A percentile compares a stretch with the other conserved stretches of the same genome.
phyloP scores from a whole-genome alignment of 73 alveolate genomes.

The Uronychia setigera region DNA sequence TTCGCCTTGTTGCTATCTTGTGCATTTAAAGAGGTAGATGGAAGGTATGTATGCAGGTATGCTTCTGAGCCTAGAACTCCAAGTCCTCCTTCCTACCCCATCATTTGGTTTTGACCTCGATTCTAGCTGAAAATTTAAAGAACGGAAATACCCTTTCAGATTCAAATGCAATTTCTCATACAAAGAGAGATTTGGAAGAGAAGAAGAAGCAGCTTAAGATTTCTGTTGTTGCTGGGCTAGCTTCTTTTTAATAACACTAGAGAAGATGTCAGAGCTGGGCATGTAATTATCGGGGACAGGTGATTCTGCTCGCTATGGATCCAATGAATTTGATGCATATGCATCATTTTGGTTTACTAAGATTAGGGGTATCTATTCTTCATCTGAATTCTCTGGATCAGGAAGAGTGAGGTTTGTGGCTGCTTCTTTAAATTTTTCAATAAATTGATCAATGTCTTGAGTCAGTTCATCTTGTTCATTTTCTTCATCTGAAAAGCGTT shows the following conservation, averaged over 20 bases:
- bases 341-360: neutral
- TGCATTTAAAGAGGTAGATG: neutral
- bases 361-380: neutral
- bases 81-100: neutral
- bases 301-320: neutral
- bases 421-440: neutral
- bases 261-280: neutral
- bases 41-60: neutral
- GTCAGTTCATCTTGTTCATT: neutral
- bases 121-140: neutral
- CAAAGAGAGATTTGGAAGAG: neutral
- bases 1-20: neutral
- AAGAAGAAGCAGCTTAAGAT: too few species aligned
- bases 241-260: neutral
- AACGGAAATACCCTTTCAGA: neutral
- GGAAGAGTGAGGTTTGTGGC: neutral
- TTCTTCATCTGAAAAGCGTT: neutral
- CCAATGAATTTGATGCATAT: neutral
- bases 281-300: neutral
- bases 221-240: neutral
- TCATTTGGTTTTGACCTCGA: neutral
- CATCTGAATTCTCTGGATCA: neutral
- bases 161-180: neutral
- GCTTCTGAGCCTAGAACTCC: too few species aligned
- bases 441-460: neutral